phyloP scores from a whole-genome alignment of 2,329 filamentous ascomycete genomes.

The Trichoderma citrinoviride region DNA sequence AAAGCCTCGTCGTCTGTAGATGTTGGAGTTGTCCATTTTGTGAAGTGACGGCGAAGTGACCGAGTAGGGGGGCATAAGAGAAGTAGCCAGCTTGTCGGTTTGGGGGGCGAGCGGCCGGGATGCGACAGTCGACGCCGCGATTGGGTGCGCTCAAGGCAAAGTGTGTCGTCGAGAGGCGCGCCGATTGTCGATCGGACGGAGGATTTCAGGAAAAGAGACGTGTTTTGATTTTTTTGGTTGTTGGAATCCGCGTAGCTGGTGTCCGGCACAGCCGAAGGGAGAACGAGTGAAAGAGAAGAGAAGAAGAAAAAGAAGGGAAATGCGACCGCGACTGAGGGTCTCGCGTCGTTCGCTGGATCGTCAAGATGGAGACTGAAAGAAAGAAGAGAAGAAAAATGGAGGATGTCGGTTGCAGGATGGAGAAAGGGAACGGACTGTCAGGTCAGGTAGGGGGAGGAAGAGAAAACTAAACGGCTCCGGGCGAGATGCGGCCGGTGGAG shows the following conservation, averaged over 20 bases:
- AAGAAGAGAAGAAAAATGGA: neutral
- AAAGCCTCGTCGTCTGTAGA: constrained; percentile 61
- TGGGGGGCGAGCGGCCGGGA: constrained; percentile 6
- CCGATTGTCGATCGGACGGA: constrained; percentile 9
- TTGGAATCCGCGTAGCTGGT: constrained; percentile 4
- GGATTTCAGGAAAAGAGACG: neutral
- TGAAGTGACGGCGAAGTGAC: constrained; percentile 69
- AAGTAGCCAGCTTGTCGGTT: constrained; percentile 23
- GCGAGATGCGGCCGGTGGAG: constrained; percentile 19
- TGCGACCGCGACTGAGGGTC: neutral
- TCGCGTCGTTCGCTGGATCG: constrained; percentile 2
- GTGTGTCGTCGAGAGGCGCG: constrained; percentile 13
- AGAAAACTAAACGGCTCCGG: constrained; percentile 3
- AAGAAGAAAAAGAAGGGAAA: constrained; percentile 4
- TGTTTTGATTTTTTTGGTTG: neutral
- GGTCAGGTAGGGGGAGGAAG: constrained; percentile 13
- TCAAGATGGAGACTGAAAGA: constrained; percentile 2
- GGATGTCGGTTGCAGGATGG: constrained; percentile 7
- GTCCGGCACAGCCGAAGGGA: constrained; percentile 21
- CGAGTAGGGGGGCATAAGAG: constrained; percentile 71
- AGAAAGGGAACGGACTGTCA: constrained; percentile 6
- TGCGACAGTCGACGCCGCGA: constrained; percentile 11
- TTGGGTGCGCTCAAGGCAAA: constrained; percentile 1
- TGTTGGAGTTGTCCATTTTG: constrained; percentile 75
- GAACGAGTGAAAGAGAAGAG: constrained; percentile 9